These are phyloP conservation scores for Acacia acuminata DNA, from an alignment of 306 rosid species.

Conservation along the genomic window DNA sequence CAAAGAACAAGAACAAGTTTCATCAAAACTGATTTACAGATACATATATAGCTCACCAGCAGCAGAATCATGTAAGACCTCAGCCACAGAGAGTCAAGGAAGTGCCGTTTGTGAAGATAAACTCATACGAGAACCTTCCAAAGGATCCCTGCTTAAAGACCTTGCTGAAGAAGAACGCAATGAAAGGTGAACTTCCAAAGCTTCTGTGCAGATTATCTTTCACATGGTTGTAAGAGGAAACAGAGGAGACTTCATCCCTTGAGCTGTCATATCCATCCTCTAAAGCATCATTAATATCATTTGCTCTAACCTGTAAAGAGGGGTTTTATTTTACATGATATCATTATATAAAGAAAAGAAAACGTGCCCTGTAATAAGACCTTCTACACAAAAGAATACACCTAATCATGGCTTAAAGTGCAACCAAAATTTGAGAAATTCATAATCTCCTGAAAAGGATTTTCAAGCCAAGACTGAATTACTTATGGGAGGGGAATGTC, in stretches of 20 bases:
- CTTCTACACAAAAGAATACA: constrained; percentile 20
- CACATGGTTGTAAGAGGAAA: constrained; percentile 85
- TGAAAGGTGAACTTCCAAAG: constrained; percentile 82
- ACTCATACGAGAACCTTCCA: constrained; percentile 73
- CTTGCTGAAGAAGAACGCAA: constrained; percentile 76
- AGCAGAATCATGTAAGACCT: constrained; percentile 63
- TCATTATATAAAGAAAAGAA: constrained; percentile 26
- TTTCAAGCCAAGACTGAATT: constrained; percentile 10
- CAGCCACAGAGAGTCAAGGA: constrained; percentile 80
- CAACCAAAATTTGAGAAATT: constrained; percentile 29
- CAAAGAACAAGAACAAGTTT: constrained; percentile 4
- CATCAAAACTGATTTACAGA: constrained; percentile 14
- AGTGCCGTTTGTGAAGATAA: constrained; percentile 69
- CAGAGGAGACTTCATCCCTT: constrained; percentile 89
- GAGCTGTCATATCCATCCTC: constrained; percentile 98
- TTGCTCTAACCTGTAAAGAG: constrained; percentile 84
- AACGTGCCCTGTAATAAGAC: constrained; percentile 2
- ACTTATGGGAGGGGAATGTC: background rate
- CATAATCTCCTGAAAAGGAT: constrained; percentile 12
- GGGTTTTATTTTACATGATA: constrained; percentile 30
- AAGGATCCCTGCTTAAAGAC: constrained; percentile 61
- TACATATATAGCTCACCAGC: constrained; percentile 54
- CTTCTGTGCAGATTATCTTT: constrained; percentile 69
- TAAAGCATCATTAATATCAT: constrained; percentile 67
- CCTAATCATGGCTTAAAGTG: constrained; percentile 3